These are phyloP conservation scores for Fusarium metavorans DNA, from an alignment of 2,329 filamentous ascomycete species.

Conservation along the genomic window DNA sequence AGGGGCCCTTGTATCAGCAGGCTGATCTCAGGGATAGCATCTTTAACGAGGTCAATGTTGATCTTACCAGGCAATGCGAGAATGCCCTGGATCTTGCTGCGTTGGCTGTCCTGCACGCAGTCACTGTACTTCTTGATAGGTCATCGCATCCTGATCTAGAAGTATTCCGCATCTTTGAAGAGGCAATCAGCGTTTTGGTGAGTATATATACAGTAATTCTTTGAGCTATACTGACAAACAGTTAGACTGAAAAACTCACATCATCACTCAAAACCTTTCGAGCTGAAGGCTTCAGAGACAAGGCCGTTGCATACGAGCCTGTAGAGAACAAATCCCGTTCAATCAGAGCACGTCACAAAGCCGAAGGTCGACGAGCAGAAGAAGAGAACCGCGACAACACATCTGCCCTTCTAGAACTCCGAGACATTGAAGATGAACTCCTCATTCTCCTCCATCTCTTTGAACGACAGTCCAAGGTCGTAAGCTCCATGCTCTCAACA, in stretches of 20 bases:
- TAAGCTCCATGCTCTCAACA: slow-evolving; percentile 60
- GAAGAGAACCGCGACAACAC: slow-evolving; percentile 72
- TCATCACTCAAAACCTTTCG: slow-evolving; percentile 72
- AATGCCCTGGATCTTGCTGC: slow-evolving; percentile 72
- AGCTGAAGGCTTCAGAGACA: slow-evolving; percentile 65
- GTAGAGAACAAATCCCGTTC: slow-evolving; percentile 55
- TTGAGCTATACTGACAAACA: not conserved
- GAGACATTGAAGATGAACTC: slow-evolving; percentile 74
- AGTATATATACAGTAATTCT: not conserved
- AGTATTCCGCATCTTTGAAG: slow-evolving; percentile 74
- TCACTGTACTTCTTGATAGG: slow-evolving; percentile 71
- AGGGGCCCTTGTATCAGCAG: slow-evolving; percentile 68
- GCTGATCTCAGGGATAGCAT: slow-evolving; percentile 73
- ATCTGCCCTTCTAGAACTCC: slow-evolving; percentile 70
- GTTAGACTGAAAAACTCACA: slow-evolving; percentile 71
- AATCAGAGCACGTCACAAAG: slow-evolving; percentile 54
- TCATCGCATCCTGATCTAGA: slow-evolving; percentile 72
- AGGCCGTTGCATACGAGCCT: slow-evolving; percentile 54
- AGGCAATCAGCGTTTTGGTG: slow-evolving; percentile 73
- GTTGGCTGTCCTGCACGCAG: slow-evolving; percentile 70
- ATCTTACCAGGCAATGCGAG: slow-evolving; percentile 71
- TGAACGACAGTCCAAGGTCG: slow-evolving; percentile 64
- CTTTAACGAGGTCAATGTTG: slow-evolving; percentile 75
- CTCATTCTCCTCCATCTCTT: slow-evolving; percentile 68
- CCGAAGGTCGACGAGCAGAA: slow-evolving; percentile 60